Evolutionary conservation across 2,329 filamentous ascomycete species (phyloP).

Genomic region (Nannizziopsis barbatae): DNA sequence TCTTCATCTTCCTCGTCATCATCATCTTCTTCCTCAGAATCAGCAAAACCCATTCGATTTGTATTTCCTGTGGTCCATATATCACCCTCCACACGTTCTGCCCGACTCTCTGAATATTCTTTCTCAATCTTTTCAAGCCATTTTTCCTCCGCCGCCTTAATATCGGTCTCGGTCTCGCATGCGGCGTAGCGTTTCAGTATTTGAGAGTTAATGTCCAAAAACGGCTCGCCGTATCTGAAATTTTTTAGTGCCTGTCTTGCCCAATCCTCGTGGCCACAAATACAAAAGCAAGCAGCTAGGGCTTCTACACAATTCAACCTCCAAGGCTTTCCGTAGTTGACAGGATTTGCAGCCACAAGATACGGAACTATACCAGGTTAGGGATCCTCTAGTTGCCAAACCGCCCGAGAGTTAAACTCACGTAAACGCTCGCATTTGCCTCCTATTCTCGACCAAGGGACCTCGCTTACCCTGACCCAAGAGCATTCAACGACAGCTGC

Average conservation of each 20-base stretch:
- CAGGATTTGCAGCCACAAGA: slow-evolving; percentile 87
- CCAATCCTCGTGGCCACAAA: slow-evolving; percentile 87
- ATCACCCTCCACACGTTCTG: slow-evolving; percentile 49
- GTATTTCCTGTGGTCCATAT: slow-evolving; percentile 87
- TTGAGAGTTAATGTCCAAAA: slow-evolving; percentile 79
- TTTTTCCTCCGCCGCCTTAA: slow-evolving; percentile 73
- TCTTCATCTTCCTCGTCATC: slow-evolving; percentile 39
- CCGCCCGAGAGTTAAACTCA: slow-evolving; percentile 23
- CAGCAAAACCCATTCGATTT: slow-evolving; percentile 50
- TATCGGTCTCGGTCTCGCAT: slow-evolving; percentile 65
- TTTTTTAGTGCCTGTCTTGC: slow-evolving; percentile 69
- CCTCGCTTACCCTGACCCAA: slow-evolving; percentile 84
- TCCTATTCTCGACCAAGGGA: slow-evolving; percentile 83
- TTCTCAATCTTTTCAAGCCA: slow-evolving; percentile 86
- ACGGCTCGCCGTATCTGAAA: slow-evolving; percentile 80
- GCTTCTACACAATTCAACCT: slow-evolving; percentile 92
- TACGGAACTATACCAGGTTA: slow-evolving; percentile 56
- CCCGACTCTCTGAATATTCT: slow-evolving; percentile 73
- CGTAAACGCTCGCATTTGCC: slow-evolving; percentile 78
- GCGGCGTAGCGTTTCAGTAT: slow-evolving; percentile 75
- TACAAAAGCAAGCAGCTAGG: slow-evolving; percentile 80
- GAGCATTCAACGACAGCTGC: slow-evolving; percentile 95
- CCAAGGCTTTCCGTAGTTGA: slow-evolving; percentile 96
- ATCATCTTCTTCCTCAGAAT: slow-evolving; percentile 36
- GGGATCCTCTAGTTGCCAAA: not conserved